Conservation (phyloP, 805 yeast genomes). For the Teunomyces stri region DNA sequence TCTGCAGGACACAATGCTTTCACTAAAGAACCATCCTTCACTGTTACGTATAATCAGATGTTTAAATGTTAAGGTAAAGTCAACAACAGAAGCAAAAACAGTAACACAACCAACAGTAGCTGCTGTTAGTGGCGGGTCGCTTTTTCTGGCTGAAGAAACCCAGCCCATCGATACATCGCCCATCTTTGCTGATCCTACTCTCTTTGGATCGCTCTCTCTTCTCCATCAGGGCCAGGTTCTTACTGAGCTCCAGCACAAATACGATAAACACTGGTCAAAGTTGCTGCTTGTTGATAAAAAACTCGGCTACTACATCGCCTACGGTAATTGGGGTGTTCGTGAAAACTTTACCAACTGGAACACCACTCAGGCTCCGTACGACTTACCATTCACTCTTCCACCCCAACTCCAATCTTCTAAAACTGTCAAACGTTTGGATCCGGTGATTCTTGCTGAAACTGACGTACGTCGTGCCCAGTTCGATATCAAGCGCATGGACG, state of each 20-base stretch:
- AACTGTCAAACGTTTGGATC: constrained; percentile 33
- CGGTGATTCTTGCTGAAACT: constrained; percentile 43
- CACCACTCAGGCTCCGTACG: constrained; percentile 49
- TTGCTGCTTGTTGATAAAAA: constrained; percentile 50
- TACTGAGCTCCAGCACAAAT: constrained; percentile 49
- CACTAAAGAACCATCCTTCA: too few relatives aligned
- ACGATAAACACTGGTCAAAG: constrained; percentile 55
- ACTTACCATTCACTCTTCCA: constrained; percentile 55
- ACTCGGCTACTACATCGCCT: constrained; percentile 59
- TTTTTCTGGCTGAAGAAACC: constrained; percentile 37
- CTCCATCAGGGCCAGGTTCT: constrained; percentile 58
- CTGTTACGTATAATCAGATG: too few relatives aligned
- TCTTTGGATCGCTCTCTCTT: constrained; percentile 33
- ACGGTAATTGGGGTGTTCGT: constrained; percentile 72
- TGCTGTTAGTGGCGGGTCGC: constrained; percentile 12
- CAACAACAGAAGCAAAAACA: too few relatives aligned
- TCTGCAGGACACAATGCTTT: too few relatives aligned
- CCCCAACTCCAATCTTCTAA: constrained; percentile 22
- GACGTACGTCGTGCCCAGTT: constrained; percentile 44
- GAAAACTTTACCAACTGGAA: constrained; percentile 51
- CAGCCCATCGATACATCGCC: constrained; percentile 49
- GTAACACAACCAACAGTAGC: not conserved
- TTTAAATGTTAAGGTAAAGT: too few relatives aligned
- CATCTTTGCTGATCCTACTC: constrained; percentile 36
- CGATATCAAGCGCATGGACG: constrained; percentile 53